Conservation (phyloP, 129 eudicot genomes). For the Saposhnikovia divaricata region DNA sequence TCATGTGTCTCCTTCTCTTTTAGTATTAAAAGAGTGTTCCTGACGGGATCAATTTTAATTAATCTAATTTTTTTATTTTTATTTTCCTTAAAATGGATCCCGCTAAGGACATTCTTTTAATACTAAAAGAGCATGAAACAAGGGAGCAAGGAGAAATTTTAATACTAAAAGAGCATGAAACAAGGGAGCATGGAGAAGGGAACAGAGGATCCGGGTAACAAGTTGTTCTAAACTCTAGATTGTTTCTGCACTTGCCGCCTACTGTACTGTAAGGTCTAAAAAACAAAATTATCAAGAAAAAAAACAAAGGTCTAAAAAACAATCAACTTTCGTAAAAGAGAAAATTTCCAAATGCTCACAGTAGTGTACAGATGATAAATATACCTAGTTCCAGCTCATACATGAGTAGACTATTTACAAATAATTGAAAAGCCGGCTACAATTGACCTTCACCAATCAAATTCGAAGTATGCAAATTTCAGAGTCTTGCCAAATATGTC, state of each 20-base stretch:
- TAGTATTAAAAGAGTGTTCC: no score
- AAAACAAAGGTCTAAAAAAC: neutral
- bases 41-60: no score
- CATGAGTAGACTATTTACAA: neutral
- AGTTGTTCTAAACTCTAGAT: neutral
- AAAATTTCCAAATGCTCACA: neutral
- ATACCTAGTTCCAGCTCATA: neutral
- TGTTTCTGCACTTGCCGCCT: neutral
- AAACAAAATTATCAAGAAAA: no score
- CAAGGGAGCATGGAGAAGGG: no score
- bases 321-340: neutral
- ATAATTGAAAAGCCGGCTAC: neutral
- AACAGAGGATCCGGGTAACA: no score
- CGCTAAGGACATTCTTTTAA: no score
- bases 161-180: no score
- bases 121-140: no score
- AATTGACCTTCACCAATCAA: slow-evolving; percentile 1
- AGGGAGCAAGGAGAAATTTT: no score
- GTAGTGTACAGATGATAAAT: neutral
- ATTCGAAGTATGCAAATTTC: neutral
- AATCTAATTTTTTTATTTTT: no score
- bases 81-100: no score
- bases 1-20: no score
- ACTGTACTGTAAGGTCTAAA: neutral
- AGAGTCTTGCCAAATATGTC: neutral